Evolutionary conservation across 768 basidiomycete genomes (phyloP).

Genomic region (Tulasnella sp.): DNA sequence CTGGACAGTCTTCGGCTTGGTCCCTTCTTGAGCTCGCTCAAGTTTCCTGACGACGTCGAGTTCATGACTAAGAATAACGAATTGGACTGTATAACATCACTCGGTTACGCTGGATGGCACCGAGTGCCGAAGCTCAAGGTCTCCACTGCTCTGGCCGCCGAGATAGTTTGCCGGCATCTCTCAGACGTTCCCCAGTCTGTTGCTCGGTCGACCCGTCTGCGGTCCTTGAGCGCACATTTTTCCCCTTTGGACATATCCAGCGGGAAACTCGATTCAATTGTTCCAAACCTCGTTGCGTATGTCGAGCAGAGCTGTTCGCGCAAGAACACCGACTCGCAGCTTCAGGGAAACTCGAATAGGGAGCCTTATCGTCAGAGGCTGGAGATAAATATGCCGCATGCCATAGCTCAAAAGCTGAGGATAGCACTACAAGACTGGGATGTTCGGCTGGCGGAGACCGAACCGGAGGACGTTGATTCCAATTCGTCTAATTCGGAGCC

Average conservation of each 20-base stretch:
- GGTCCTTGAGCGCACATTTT: background rate
- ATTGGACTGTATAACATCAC: background rate
- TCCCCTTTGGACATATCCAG: background rate
- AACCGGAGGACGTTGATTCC: background rate
- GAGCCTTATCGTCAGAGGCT: background rate
- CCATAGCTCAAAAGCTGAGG: background rate
- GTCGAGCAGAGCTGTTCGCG: background rate
- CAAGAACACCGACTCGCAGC: background rate
- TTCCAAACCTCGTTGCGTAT: background rate
- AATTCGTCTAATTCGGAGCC: too few relatives aligned
- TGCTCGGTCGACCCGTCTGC: background rate
- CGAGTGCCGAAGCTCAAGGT: background rate
- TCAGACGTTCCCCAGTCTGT: background rate
- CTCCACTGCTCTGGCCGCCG: background rate
- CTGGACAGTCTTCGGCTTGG: background rate
- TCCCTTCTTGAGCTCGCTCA: background rate
- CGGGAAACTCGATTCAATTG: background rate
- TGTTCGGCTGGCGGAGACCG: background rate
- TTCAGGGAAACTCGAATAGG: background rate
- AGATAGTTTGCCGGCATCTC: background rate
- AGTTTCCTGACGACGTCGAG: background rate
- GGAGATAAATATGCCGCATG: background rate
- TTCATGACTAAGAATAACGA: background rate
- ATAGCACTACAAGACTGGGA: background rate
- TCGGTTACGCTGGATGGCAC: background rate